Evolutionary conservation across 371 early-diverging fungal species (phyloP), one percentile per base, ranked within the genome.

Genomic region (Mortierella sp.): DNA sequence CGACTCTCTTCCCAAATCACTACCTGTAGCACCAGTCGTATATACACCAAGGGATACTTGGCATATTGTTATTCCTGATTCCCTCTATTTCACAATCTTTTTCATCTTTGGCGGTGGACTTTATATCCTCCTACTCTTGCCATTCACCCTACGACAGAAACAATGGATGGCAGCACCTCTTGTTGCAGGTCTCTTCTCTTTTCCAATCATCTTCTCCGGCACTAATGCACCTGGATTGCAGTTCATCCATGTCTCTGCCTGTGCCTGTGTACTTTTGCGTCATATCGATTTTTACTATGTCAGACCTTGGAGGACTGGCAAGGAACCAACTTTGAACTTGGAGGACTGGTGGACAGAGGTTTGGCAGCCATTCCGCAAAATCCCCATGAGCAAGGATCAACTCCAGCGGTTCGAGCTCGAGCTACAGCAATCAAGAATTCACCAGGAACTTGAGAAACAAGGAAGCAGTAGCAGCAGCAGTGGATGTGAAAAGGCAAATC

Each of bases 291-390:
- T 79, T 10, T 79, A 79, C 34, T 79, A 79, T 26, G 67, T 79
- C 32, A 61, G 70, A 7, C 79, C 79, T 32, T 73, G 73, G 74
- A 61, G 79, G 29, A 79, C 64, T 19, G 79, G 74, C 63, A 73
- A 73, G 53, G 79, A 79, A 56, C 79, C 79, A 2, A 73, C 74
- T 22, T 12, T 79, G 49, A 73, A 73, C 47, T 49, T 73, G 12
- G 79, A 79, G 32, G 79, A 79, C 45, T 79, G 79, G 79, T 73
- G 61, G 63, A 45, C 55, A 19, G 79, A 79, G 68, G 49, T 59
- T 60, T 79, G 79, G 79, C 59, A 62, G 42, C 79, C 79, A 64
- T 79, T 79, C 74, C 79, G 79, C 35, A 79, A 79, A 54, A 57
- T 79, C 8, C 79, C 79, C 34, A 61, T 79, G 70, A 73, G 60